A percentile compares a stretch with the other conserved stretches of the same genome.
Evolutionary conservation across 768 basidiomycete genomes (phyloP).

Genomic region (Tulasnella sp.): DNA sequence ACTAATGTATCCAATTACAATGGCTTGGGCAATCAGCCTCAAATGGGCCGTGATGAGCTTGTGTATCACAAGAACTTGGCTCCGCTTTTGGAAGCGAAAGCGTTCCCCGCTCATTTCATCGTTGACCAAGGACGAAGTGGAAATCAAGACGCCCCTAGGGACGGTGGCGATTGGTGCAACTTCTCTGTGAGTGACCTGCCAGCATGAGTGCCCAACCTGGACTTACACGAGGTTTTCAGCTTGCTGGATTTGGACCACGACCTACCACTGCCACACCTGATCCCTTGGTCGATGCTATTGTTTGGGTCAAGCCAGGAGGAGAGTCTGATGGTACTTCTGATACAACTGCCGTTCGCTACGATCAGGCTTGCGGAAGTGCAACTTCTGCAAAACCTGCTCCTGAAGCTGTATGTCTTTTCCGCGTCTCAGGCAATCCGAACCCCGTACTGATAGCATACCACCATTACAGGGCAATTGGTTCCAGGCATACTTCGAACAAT

Average conservation of each 20-base stretch:
- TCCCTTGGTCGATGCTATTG: constrained; percentile 16
- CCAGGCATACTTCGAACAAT: constrained; percentile 50
- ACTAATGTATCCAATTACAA: constrained; percentile 29
- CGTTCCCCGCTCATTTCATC: constrained; percentile 29
- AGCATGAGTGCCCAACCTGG: no score
- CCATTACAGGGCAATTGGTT: constrained; percentile 45
- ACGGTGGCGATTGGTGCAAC: constrained; percentile 28
- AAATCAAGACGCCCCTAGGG: constrained; percentile 20
- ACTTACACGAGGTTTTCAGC: not conserved
- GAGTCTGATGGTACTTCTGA: constrained; percentile 52
- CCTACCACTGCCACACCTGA: constrained; percentile 16
- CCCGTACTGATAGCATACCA: not conserved
- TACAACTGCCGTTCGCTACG: constrained; percentile 40
- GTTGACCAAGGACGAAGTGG: constrained; percentile 29
- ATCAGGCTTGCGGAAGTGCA: constrained; percentile 31
- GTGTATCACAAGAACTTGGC: constrained; percentile 25
- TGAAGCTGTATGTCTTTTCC: constrained; percentile 23
- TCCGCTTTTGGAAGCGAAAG: constrained; percentile 25
- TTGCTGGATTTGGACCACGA: constrained; percentile 21
- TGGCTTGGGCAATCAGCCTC: constrained; percentile 22
- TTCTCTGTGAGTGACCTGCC: constrained; percentile 20
- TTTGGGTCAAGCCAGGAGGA: constrained; percentile 42
- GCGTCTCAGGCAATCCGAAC: not conserved
- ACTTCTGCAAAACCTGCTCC: constrained; percentile 34
- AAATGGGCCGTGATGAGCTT: constrained; percentile 26